Conservation (phyloP, 768 basidiomycete genomes). For the Pluteus cervinus region DNA sequence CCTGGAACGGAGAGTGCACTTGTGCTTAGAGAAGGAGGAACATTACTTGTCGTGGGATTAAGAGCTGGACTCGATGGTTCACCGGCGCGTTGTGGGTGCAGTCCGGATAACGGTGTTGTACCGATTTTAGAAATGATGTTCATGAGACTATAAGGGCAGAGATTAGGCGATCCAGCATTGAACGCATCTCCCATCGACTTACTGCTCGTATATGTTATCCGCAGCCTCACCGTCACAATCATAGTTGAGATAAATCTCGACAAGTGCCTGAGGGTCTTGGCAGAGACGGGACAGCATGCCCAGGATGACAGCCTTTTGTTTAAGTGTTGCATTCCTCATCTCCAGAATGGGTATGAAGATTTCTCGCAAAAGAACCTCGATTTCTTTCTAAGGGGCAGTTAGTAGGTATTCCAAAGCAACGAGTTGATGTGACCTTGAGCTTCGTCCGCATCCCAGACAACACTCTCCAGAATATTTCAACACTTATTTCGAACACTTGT, state of each 20-base stretch:
- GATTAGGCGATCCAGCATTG: slow-evolving; percentile 4
- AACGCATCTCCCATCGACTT: too few species aligned
- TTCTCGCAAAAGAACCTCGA: slow-evolving; percentile 96
- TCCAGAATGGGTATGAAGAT: slow-evolving; percentile 98
- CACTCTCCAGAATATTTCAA: slow-evolving; percentile 98
- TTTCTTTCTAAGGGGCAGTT: slow-evolving; percentile 74
- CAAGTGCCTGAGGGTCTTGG: slow-evolving; percentile 95
- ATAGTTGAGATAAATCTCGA: slow-evolving; percentile 98
- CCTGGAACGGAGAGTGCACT: slow-evolving; percentile 60
- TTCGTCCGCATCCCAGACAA: slow-evolving; percentile 91
- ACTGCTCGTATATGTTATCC: slow-evolving; percentile 98
- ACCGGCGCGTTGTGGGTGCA: slow-evolving; percentile 40
- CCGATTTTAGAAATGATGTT: slow-evolving; percentile 94
- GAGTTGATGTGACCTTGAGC: slow-evolving; percentile 66
- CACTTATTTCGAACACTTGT: slow-evolving; percentile 96
- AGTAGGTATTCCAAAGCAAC: slow-evolving; percentile 7
- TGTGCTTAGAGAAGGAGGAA: slow-evolving; percentile 56
- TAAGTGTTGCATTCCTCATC: slow-evolving; percentile 93
- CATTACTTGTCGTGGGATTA: slow-evolving; percentile 32
- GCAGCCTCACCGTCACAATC: slow-evolving; percentile 94
- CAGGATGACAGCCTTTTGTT: slow-evolving; percentile 91
- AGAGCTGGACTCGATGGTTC: slow-evolving; percentile 60
- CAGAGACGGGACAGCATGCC: slow-evolving; percentile 84
- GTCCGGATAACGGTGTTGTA: slow-evolving; percentile 43
- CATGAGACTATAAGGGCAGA: slow-evolving; percentile 59